Evolutionary conservation across 2,329 filamentous ascomycete species (phyloP).

Genomic region (Alternaria arborescens): DNA sequence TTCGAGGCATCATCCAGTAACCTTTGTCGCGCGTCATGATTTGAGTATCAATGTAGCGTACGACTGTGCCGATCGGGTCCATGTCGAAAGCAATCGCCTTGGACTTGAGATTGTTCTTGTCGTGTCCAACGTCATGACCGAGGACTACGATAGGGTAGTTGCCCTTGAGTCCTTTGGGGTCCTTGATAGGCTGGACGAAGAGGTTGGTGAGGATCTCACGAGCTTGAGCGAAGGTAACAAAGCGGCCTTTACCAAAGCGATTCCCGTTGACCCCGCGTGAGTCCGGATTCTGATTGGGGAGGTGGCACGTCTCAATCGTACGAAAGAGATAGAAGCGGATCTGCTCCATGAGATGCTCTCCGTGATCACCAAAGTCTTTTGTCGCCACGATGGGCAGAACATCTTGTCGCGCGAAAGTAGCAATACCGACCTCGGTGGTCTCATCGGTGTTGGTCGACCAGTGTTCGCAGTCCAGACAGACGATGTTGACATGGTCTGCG

Average conservation of each 20-base stretch:
- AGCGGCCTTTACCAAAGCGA: slow-evolving; percentile 32
- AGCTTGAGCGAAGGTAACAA: slow-evolving; percentile 23
- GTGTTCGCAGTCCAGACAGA: slow-evolving; percentile 38
- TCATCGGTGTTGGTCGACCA: slow-evolving; percentile 29
- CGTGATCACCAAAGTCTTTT: slow-evolving; percentile 21
- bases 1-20: not conserved
- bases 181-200: slow-evolving; percentile 24
- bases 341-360: slow-evolving; percentile 27
- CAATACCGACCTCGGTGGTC: slow-evolving; percentile 36
- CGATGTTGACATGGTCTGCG: slow-evolving; percentile 20
- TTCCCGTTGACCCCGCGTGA: slow-evolving; percentile 28
- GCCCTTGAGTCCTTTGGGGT: slow-evolving; percentile 8
- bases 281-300: slow-evolving; percentile 10
- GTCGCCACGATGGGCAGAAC: not conserved
- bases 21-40: slow-evolving; percentile 20
- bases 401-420: slow-evolving; percentile 16
- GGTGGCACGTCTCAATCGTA: slow-evolving; percentile 29
- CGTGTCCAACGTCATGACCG: slow-evolving; percentile 33
- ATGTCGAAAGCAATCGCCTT: slow-evolving; percentile 26
- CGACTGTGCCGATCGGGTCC: slow-evolving; percentile 14
- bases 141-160: slow-evolving; percentile 33
- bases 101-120: slow-evolving; percentile 28
- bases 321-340: slow-evolving; percentile 35
- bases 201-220: slow-evolving; percentile 19
- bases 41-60: slow-evolving; percentile 38